A percentile compares a stretch with the other conserved stretches of the same genome.
phyloP scores from a whole-genome alignment of 2,329 filamentous ascomycete genomes.

The Pyrenophora tritici-repentis region DNA sequence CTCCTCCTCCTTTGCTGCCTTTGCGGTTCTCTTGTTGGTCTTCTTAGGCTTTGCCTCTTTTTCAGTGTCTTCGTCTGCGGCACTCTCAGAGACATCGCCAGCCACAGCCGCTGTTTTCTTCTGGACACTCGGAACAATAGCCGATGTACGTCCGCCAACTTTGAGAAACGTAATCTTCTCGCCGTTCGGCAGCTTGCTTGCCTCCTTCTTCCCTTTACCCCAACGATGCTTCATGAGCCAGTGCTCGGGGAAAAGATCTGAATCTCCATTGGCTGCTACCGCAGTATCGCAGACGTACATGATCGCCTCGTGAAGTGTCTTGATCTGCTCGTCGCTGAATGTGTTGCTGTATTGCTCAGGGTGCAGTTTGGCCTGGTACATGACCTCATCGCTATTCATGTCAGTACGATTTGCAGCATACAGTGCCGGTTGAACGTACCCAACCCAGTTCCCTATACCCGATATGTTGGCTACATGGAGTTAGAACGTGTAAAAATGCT shows the following conservation, averaged over 20 bases:
- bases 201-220: conserved; percentile 81
- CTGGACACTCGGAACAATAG: conserved; percentile 82
- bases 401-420: not conserved
- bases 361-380: conserved; percentile 87
- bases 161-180: conserved; percentile 84
- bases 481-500: not conserved
- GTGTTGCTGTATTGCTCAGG: conserved; percentile 92
- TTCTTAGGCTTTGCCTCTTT: conserved; percentile 37
- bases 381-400: conserved; percentile 71
- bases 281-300: conserved; percentile 80
- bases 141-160: conserved; percentile 89
- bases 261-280: conserved; percentile 78
- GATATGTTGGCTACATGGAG: conserved; percentile 67
- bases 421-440: conserved; percentile 49
- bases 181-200: conserved; percentile 75
- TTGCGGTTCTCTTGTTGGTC: conserved; percentile 43
- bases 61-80: conserved; percentile 28
- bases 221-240: conserved; percentile 89
- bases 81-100: conserved; percentile 55
- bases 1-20: conserved; percentile 30
- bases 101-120: conserved; percentile 73
- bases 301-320: conserved; percentile 72
- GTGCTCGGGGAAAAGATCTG: conserved; percentile 78
- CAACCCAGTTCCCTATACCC: conserved; percentile 97
- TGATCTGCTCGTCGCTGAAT: conserved; percentile 72